A percentile compares a stretch with the other conserved stretches of the same genome.
These are phyloP conservation scores for Talaromyces wortmannii DNA, from an alignment of 495 filamentous ascomycete species.

Conservation along the genomic window DNA sequence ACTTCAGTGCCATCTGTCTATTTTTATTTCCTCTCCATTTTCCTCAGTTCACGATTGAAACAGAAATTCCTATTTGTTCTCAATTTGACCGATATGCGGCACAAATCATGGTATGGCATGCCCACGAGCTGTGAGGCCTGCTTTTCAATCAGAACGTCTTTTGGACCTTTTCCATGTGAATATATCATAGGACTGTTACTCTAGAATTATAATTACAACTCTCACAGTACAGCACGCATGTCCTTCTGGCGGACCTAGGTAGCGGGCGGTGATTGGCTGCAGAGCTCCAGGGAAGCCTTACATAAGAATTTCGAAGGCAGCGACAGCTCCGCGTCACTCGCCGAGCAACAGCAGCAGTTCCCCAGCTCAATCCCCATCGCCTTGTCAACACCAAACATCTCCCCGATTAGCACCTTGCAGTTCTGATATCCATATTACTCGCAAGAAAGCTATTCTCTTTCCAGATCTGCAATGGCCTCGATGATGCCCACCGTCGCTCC, in stretches of 20 bases:
- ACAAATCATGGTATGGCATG: too few species aligned
- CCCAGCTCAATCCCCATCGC: constrained; percentile 1
- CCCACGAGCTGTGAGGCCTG: too few species aligned
- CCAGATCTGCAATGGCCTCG: constrained; percentile 32
- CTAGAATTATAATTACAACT: too few species aligned
- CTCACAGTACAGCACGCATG: too few species aligned
- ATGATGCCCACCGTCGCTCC: constrained; percentile 49
- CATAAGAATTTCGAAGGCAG: constrained; percentile 6
- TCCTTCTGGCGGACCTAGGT: background rate
- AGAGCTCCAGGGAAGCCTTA: constrained; percentile 1
- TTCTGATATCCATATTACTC: constrained; percentile 3
- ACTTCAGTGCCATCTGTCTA: too few species aligned
- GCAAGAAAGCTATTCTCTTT: background rate
- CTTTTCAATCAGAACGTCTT: too few species aligned
- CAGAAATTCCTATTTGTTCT: too few species aligned
- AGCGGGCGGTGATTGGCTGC: background rate
- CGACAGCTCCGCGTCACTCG: constrained; percentile 6
- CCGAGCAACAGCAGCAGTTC: constrained; percentile 5
- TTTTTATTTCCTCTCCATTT: too few species aligned
- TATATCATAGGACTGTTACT: too few species aligned
- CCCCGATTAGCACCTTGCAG: constrained; percentile 1
- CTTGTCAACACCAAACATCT: constrained; percentile 4
- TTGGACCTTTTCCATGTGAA: too few species aligned
- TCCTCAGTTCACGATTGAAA: too few species aligned
- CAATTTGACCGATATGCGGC: too few species aligned